Percentiles rank a stretch among this genome's conserved stretches.
These are phyloP conservation scores for Termitomyces titanicus DNA, from an alignment of 768 basidiomycete species.

Conservation along the genomic window DNA sequence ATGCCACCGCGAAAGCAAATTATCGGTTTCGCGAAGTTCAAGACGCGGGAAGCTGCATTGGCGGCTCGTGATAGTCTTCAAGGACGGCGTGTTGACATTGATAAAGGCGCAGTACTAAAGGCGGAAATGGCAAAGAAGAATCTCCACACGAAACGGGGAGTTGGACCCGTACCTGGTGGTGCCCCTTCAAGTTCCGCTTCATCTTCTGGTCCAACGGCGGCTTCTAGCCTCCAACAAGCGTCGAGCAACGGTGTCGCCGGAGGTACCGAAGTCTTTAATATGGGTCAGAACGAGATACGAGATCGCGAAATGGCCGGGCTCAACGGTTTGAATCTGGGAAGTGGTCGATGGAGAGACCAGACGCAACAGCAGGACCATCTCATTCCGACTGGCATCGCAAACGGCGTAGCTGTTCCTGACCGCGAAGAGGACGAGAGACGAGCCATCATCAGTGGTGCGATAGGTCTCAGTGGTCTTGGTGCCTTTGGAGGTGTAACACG, in stretches of 20 bases:
- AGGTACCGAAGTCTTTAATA: conserved; percentile 19
- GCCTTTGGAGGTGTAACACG: conserved; percentile 29
- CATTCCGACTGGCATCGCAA: conserved; percentile 1
- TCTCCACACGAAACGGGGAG: conserved; percentile 89
- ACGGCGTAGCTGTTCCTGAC: conserved; percentile 16
- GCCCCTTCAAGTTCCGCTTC: conserved; percentile 14
- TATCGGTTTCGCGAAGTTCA: conserved; percentile 97
- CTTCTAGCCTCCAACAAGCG: conserved; percentile 15
- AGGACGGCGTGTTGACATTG: conserved; percentile 86
- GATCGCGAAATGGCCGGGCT: conserved; percentile 47
- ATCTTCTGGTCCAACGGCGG: conserved; percentile 16
- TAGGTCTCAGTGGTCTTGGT: conserved; percentile 32
- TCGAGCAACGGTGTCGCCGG: conserved; percentile 20
- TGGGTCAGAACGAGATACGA: conserved; percentile 25
- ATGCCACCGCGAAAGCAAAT: conserved; percentile 86
- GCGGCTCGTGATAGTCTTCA: conserved; percentile 86
- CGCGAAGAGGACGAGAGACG: conserved; percentile 48
- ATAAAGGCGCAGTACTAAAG: conserved; percentile 90
- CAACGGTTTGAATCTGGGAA: conserved; percentile 44
- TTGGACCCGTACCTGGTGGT: conserved; percentile 56
- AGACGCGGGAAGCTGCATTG: conserved; percentile 80
- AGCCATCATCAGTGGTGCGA: conserved; percentile 29
- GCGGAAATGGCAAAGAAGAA: conserved; percentile 99
- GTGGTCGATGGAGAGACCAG: conserved; percentile 32
- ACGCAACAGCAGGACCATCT: conserved; percentile 17